Percentiles rank a stretch among this genome's conserved stretches.
Conservation (phyloP, 140 eudicot genomes). For the Flaveria floridana region DNA sequence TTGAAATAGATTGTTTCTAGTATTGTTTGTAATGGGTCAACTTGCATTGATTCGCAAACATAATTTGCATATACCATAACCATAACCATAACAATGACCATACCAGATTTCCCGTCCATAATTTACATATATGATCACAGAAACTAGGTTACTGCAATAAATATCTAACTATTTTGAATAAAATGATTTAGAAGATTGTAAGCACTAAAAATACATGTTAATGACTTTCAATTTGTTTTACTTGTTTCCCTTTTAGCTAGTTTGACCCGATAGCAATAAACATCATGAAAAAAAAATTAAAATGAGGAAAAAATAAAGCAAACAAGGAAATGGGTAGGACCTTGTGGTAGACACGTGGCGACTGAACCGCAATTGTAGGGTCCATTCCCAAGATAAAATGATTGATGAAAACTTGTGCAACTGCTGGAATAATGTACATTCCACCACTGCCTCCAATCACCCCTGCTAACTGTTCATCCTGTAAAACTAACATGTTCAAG, state of each 20-base stretch:
- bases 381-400: slow-evolving; percentile 77
- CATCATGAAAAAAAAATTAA: background rate
- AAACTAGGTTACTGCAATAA: background rate
- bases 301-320: background rate
- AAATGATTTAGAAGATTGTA: background rate
- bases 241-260: background rate
- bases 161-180: background rate
- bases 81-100: too few species aligned
- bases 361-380: slow-evolving; percentile 64
- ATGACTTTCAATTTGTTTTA: background rate
- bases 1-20: background rate
- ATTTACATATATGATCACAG: background rate
- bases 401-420: slow-evolving; percentile 74
- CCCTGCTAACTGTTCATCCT: slow-evolving; percentile 85
- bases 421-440: slow-evolving; percentile 72
- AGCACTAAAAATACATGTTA: background rate
- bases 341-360: slow-evolving; percentile 86
- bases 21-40: background rate
- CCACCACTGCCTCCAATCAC: slow-evolving; percentile 97
- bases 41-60: slow-evolving; percentile 6
- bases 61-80: background rate
- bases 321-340: slow-evolving; percentile 24
- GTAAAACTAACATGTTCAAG: slow-evolving; percentile 15
- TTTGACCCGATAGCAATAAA: background rate
- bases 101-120: too few species aligned